Evolutionary conservation across 129 eudicot species (phyloP), one percentile per base, ranked within the genome.

Genomic region (Flaveria robusta): DNA sequence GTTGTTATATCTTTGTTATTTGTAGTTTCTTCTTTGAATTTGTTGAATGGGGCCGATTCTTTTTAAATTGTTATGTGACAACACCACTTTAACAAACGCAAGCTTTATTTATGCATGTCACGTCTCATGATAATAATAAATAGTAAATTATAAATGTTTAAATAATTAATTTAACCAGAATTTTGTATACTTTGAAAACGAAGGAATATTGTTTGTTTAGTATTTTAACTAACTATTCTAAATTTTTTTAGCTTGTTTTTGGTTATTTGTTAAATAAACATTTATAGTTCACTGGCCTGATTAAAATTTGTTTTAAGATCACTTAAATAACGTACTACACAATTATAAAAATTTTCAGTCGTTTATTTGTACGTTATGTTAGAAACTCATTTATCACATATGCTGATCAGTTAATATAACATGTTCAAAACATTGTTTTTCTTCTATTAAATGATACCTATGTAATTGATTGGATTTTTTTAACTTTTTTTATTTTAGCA

Each of bases 11-110:
- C 3, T 73, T 29, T 29, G 15, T 37, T 66, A 66, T 68, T 23
- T 22, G 76, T 77, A n/a, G 81, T 14, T 68, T 39, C 77, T 37
- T 60, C 31, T 60, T 78, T 26, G 69, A 60, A 22, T n/a, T 68
- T 10, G 76, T 8, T 18, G 66, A 70, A 79, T 72, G 79, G 74
- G 79, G 23, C 83, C 79, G 29, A 42, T 54, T 54, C 62, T 31
- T 66, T 79, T 71, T 80, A 41, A 63, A 74, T 19, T 66, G 52
- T 74, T 74, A 20, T 10, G 75, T 67, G 80, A 80, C 84, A 80
- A 29, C 84, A 74, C 63, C 80, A 80, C 80, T 80, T 80, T 59
- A 80, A 80, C 79, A 56, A 55, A 66, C 66, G 50, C 75, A 80
- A 55, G 70, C 65, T 80, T 80, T 80, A 42, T 74, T 55, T 43